Evolutionary conservation across 2,329 filamentous ascomycete species (phyloP), one percentile per base, ranked within the genome.

Genomic region (Ceratocystis lukuohia): DNA sequence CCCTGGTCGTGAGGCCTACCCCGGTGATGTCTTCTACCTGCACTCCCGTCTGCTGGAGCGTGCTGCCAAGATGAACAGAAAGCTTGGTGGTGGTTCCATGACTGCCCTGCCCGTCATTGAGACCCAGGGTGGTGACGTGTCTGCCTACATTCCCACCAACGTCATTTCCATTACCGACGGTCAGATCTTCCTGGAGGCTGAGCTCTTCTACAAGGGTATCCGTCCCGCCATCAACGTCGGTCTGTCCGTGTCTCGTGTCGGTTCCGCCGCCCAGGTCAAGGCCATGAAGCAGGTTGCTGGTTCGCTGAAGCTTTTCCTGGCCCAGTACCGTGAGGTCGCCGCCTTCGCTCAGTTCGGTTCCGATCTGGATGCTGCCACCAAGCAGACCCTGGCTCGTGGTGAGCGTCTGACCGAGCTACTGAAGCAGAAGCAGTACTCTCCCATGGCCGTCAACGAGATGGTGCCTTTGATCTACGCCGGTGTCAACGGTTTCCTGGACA

Each of bases 201-300:
- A 99, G 81, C 85, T 97, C 71, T 99, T 97, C 89, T 97, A 96
- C 91, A 99, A 99, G 90, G 94, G 94, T 95, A 82, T 99, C 80
- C 93, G 94, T 77, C 94, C 94, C 75, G 94, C 94, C 82, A 99
- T 99, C 80, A 99, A 99, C 87, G 94, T 99, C 89, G 94, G 94
- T 94, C 90, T 99, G 74, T 99, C 94, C 75, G 94, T 99, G 74
- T 99, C 94, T 73, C 94, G 94, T 90, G 94, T 99, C 88, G 94
- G 94, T 79, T 99, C 94, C 76, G 91, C 94, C 78, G 94, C 94
- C 77, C 94, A 99, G 86, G 86, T 97, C 80, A 99, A 97, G 90
- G 92, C 94, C 82, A 99, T 99, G 94, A 99, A 99, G 88, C 94
- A 99, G 85, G 94, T 99, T 74, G 94, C 94, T 76, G 94, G 94